Percentiles rank a stretch among this genome's conserved stretches.
Conservation (phyloP, 176 grass and related monocot species). For the Poa annua region DNA sequence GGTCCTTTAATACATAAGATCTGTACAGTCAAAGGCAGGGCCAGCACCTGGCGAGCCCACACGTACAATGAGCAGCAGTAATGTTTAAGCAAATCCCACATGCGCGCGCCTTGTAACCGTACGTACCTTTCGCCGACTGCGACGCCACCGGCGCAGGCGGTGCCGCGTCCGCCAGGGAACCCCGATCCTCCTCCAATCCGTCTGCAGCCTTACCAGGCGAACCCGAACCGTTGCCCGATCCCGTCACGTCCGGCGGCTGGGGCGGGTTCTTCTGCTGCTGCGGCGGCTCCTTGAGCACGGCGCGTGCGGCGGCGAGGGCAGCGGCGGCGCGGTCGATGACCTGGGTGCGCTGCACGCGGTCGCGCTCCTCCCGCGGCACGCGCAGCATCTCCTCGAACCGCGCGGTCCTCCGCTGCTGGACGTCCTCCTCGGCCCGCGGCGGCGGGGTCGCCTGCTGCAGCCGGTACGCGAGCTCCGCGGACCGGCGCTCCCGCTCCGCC, state of each 20-base stretch:
- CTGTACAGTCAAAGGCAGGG: background rate
- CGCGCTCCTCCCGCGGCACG: constrained; percentile 80
- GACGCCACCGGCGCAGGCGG: background rate
- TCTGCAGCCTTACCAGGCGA: background rate
- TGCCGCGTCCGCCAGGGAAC: no score
- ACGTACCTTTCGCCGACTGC: constrained; percentile 53
- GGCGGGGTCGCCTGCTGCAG: constrained; percentile 34
- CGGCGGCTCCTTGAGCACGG: constrained; percentile 64
- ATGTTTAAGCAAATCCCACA: constrained; percentile 14
- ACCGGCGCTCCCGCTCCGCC: constrained; percentile 56
- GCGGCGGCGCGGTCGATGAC: constrained; percentile 95
- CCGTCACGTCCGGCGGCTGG: background rate
- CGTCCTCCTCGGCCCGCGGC: no score
- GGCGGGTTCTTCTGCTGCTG: constrained; percentile 35
- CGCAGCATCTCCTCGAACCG: constrained; percentile 76
- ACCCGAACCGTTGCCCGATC: background rate
- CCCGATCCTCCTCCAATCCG: constrained; percentile 38
- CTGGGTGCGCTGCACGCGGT: constrained; percentile 75
- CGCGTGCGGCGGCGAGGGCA: constrained; percentile 73
- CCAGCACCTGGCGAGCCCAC: background rate
- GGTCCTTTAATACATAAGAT: background rate
- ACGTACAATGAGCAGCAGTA: no score
- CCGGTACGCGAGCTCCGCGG: constrained; percentile 45
- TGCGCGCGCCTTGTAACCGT: background rate
- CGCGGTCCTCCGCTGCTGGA: constrained; percentile 62